phyloP scores from a whole-genome alignment of 1,284 basidiomycete species.

The Ceratobasidium sp. region DNA sequence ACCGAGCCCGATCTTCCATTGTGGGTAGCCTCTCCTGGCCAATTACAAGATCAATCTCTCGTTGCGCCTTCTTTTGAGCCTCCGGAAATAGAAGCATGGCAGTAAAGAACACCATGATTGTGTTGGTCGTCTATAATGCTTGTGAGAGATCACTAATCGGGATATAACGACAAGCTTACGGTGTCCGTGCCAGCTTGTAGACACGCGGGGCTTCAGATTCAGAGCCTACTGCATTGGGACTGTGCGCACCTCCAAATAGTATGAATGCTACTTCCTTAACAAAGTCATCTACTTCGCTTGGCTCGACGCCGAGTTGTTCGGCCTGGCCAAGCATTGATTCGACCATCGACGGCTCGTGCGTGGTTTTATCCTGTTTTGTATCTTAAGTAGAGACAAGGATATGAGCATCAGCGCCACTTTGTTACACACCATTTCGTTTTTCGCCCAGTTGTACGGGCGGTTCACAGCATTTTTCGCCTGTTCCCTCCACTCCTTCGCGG shows the following conservation, averaged over 20 bases:
- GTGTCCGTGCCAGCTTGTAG: too few species aligned
- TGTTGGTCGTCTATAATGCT: too few species aligned
- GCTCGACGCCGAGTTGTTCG: background rate
- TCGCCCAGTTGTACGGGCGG: slow-evolving; percentile 22
- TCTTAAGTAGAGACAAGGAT: background rate
- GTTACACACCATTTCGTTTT: slow-evolving; percentile 6
- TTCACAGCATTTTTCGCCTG: background rate
- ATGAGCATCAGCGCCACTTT: too few species aligned
- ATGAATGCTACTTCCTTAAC: slow-evolving; percentile 4
- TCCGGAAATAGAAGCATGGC: slow-evolving; percentile 16
- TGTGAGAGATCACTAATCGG: too few species aligned
- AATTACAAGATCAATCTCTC: slow-evolving; percentile 8
- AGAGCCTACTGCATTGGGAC: too few species aligned
- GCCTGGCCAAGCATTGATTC: background rate
- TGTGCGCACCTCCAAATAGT: slow-evolving; percentile 6
- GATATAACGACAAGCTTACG: too few species aligned
- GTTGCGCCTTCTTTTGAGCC: slow-evolving; percentile 5
- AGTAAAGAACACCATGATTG: background rate
- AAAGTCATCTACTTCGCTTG: background rate
- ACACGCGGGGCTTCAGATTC: too few species aligned
- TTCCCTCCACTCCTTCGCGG: slow-evolving; percentile 29
- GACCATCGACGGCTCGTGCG: slow-evolving; percentile 21
- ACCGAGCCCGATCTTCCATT: background rate
- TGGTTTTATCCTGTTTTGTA: background rate
- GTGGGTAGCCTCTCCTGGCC: background rate